A percentile compares a stretch with the other conserved stretches of the same genome.
Evolutionary conservation across 768 basidiomycete genomes (phyloP).

Genomic region (Strobilomyces confusus): DNA sequence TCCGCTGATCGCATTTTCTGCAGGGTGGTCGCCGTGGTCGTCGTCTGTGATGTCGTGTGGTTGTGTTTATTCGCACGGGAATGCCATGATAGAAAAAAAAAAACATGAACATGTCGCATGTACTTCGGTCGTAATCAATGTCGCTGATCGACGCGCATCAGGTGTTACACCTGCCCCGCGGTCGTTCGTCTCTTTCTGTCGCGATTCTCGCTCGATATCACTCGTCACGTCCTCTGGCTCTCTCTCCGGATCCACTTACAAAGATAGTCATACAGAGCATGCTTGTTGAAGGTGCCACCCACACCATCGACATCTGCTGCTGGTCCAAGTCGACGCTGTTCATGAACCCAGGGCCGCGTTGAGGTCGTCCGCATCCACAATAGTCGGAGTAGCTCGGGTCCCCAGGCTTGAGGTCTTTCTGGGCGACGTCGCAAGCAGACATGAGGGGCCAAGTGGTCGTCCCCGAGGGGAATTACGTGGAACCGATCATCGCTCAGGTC

Average conservation of each 20-base stretch:
- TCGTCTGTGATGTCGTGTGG: conserved; percentile 58
- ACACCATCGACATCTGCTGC: too few relatives aligned
- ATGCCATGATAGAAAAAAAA: conserved; percentile 22
- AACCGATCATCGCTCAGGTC: not conserved
- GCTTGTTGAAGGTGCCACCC: too few relatives aligned
- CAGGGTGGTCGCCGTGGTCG: conserved; percentile 99
- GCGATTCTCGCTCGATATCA: not conserved
- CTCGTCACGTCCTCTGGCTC: not conserved
- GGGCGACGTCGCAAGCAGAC: too few relatives aligned
- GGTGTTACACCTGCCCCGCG: conserved; percentile 73
- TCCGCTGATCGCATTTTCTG: conserved; percentile 1
- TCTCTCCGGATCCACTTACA: not conserved
- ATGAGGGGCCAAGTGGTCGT: not conserved
- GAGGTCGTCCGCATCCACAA: too few relatives aligned
- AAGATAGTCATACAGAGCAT: too few relatives aligned
- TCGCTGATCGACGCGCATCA: conserved; percentile 89
- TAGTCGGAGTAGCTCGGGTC: too few relatives aligned
- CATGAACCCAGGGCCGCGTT: too few relatives aligned
- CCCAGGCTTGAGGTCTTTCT: too few relatives aligned
- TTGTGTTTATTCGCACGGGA: conserved; percentile 8
- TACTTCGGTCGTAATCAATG: conserved; percentile 40
- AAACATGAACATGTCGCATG: conserved; percentile 30
- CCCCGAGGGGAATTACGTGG: not conserved
- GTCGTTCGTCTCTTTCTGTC: conserved; percentile 41
- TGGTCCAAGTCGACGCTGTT: too few relatives aligned